Evolutionary conservation across 176 grass and related monocot species (phyloP).

Genomic region (Neostapfia colusana): DNA sequence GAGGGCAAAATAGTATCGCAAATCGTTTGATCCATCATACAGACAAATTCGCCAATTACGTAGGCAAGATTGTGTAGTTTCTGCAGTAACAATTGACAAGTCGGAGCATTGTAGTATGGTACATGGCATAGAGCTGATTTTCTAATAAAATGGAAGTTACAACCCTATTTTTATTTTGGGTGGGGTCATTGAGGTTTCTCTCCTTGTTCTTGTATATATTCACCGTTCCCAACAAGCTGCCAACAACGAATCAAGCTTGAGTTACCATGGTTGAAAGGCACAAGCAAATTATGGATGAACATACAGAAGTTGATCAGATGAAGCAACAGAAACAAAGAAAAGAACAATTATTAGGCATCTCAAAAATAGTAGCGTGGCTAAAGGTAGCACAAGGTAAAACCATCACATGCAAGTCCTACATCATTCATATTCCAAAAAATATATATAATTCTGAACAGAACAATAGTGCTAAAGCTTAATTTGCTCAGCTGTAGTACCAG

Average conservation of each 20-base stretch:
- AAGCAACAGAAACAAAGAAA: not conserved
- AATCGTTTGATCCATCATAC: no score
- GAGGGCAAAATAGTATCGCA: no score
- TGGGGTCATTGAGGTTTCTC: slow-evolving; percentile 39
- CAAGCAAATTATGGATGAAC: not conserved
- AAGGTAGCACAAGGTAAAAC: not conserved
- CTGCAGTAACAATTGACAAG: slow-evolving; percentile 10
- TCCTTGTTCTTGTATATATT: slow-evolving; percentile 48
- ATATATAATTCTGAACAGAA: not conserved
- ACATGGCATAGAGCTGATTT: slow-evolving; percentile 24
- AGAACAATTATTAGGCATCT: not conserved
- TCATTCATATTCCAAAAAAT: not conserved
- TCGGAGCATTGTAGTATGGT: not conserved
- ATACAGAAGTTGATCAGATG: not conserved
- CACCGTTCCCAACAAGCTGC: slow-evolving; percentile 73
- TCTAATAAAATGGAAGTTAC: not conserved
- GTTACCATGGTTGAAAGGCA: not conserved
- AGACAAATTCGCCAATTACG: not conserved
- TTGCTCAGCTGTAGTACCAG: slow-evolving; percentile 49
- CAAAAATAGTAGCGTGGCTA: not conserved
- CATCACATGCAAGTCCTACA: slow-evolving; percentile 5
- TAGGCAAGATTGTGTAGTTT: not conserved
- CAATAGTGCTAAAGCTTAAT: not conserved
- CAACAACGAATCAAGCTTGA: slow-evolving; percentile 20
- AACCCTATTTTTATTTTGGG: not conserved